Conservation (phyloP, 768 basidiomycete species). For the Brasilioporus rufonigricans region DNA sequence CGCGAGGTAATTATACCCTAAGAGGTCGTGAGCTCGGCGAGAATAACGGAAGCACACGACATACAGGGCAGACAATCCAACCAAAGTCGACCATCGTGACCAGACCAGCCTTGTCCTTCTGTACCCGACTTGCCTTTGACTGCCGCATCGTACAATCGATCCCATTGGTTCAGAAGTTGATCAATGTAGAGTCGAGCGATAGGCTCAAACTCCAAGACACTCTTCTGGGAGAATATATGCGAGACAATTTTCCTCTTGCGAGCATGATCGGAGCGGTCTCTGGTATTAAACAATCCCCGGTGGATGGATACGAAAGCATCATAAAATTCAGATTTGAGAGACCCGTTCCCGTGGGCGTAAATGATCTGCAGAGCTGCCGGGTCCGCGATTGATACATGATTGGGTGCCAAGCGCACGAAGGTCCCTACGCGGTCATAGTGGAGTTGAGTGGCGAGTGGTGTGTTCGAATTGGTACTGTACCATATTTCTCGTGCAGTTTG, state of each 20-base stretch:
- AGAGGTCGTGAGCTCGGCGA: slow-evolving; percentile 7
- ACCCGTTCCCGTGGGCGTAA: slow-evolving; percentile 84
- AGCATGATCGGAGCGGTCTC: slow-evolving; percentile 73
- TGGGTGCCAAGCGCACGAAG: slow-evolving; percentile 70
- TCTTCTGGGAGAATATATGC: slow-evolving; percentile 83
- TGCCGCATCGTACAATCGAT: slow-evolving; percentile 57
- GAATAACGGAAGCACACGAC: slow-evolving; percentile 19
- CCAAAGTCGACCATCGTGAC: slow-evolving; percentile 64
- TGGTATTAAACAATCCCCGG: slow-evolving; percentile 75
- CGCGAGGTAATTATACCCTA: slow-evolving; percentile 61
- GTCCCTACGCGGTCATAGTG: slow-evolving; percentile 41
- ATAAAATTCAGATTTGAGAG: slow-evolving; percentile 76
- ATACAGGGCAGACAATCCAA: slow-evolving; percentile 71
- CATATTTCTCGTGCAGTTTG: slow-evolving; percentile 68
- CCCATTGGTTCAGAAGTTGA: slow-evolving; percentile 71
- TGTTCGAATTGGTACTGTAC: slow-evolving; percentile 36
- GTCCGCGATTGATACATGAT: slow-evolving; percentile 74
- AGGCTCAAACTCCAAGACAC: slow-evolving; percentile 82
- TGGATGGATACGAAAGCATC: slow-evolving; percentile 75
- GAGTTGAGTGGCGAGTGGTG: background rate
- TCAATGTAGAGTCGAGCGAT: slow-evolving; percentile 62
- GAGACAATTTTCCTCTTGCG: slow-evolving; percentile 92
- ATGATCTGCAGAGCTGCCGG: slow-evolving; percentile 73
- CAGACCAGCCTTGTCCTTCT: slow-evolving; percentile 66
- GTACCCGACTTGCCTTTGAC: slow-evolving; percentile 52